These are phyloP conservation scores for Globisporangium recalcitrans DNA, from an alignment of 352 stramenopile species.

Conservation along the genomic window DNA sequence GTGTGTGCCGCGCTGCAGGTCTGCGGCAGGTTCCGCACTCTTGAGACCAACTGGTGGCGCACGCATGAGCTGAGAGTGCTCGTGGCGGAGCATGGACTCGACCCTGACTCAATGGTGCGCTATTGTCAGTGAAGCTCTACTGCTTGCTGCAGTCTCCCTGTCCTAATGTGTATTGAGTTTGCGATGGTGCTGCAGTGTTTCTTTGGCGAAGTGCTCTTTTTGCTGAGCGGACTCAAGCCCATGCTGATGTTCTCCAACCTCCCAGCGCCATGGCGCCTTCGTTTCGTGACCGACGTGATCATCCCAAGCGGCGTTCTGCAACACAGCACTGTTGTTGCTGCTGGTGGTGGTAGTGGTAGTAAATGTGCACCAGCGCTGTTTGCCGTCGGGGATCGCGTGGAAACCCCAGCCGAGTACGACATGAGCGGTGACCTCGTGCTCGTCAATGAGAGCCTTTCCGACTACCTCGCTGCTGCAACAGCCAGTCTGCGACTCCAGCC, in stretches of 20 bases:
- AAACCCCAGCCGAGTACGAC: slow-evolving; percentile 45
- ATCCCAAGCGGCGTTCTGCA: slow-evolving; percentile 29
- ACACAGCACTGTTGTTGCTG: neutral
- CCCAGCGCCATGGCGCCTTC: slow-evolving; percentile 32
- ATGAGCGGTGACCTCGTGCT: slow-evolving; percentile 45
- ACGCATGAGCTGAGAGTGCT: slow-evolving; percentile 23
- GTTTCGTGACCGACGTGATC: slow-evolving; percentile 43
- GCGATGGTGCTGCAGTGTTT: slow-evolving; percentile 28
- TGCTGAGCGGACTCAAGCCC: slow-evolving; percentile 51
- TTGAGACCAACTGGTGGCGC: slow-evolving; percentile 35
- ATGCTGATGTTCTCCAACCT: slow-evolving; percentile 69
- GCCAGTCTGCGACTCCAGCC: slow-evolving; percentile 17
- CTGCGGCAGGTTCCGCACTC: slow-evolving; percentile 20
- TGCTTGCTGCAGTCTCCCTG: neutral
- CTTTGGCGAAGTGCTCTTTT: slow-evolving; percentile 72
- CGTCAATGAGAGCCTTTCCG: slow-evolving; percentile 26
- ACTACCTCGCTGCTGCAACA: slow-evolving; percentile 13
- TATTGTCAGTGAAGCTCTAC: neutral
- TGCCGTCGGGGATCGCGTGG: slow-evolving; percentile 23
- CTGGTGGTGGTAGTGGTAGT: no score
- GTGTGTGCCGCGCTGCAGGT: slow-evolving; percentile 27
- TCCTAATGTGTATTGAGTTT: neutral
- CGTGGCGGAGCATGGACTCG: slow-evolving; percentile 25
- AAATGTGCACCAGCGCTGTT: slow-evolving; percentile 16
- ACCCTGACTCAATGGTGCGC: slow-evolving; percentile 43